Base-by-base conservation (phyloP, 805 yeast genomes). In the Jamesozyma piceae region DNA sequence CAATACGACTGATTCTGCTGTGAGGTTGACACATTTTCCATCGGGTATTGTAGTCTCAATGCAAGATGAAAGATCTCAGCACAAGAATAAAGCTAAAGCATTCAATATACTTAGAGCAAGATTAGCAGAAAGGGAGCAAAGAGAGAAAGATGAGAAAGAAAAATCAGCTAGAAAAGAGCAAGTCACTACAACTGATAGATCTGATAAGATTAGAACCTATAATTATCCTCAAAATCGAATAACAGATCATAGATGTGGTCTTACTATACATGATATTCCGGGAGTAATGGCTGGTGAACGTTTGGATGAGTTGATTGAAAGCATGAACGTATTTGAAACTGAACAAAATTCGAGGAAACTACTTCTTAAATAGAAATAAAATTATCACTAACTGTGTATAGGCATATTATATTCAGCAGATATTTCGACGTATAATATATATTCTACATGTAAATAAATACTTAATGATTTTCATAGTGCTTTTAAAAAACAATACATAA, bases 1-100 rank as follows among this genome's bases (percentile, higher is more conserved):
- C 30, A 90, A 90, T 58, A 90, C 95, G 13, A 92, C 97, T 0
- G 97, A 90, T 58, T 87, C 96, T 1, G 98, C 98, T 0, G 97
- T 92, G 13, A 72, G 98, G 53, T 66, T 92, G 22, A 87, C 90
- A 1, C 98, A 92, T 65, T 68, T 83, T 14, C 97, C 97, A 4
- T 79, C 95, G 0, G 97, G 97, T 2, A 78, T 86, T 32, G 79
- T 78, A 4, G 96, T 92, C 2, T 73, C 79, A 38, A 94, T 89
- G 68, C 97, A 92, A 60, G 97, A 92, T 58, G 95, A 87, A 57
- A 68, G 98, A 48, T 89, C 97, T 1, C 98, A 92, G 64, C 96
- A 90, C 46, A 77, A 79, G 55, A 92, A 92, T 63, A 89, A 86
- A 59, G 97, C 95, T 14, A 86, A 84, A 57, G 98, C 98, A 1